Evolutionary conservation across 2,329 filamentous ascomycete genomes (phyloP), one percentile per base, ranked within the genome.

Genomic region (Rhynchosporium graminicola): DNA sequence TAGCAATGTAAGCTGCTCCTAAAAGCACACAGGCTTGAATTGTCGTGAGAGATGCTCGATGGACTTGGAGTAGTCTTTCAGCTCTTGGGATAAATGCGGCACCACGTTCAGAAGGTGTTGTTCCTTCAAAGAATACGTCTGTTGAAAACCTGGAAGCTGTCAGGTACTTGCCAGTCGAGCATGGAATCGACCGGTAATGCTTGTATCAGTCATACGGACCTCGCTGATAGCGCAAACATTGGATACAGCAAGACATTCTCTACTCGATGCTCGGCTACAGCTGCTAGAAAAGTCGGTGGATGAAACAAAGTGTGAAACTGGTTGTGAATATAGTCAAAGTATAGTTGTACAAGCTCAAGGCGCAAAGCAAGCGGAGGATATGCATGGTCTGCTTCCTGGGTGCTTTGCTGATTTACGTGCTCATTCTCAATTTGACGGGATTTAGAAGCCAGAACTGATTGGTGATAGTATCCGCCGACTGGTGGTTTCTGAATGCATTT

Each of bases 101-200:
- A 63, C 46, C 68, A 33, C 33, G 65, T 61, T 55, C 65, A 15
- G 36, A 56, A 12, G 63, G 65, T 13, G 42, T 45, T n/a, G 65
- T 67, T 20, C 57, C 36, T 40, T 60, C 54, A 48, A 69, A 68
- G n/a, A 52, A 56, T 42, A 52, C 47, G 45, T 69, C 63, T 15
- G 47, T 65, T 3, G 68, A 69, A 56, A 69, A 69, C 57, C 67
- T 68, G 31, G n/a, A 4, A 42, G 8, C 0, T 26, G 51, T 57
- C 42, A 57, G 54, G 33, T 38, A 7, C 20, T 28, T 4, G 4
- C 1, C 31, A 54, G 10, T 10, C 8, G 12, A 10, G 3, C n/a
- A 52, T n/a, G n/a, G 13, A n/a, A 13, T 9, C 52, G 13, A 29
- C 12, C 31, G 13, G 26, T 50, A 79, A 79, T 69, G 72, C 8